Conservation (phyloP, 2,329 filamentous ascomycete genomes). For the Cladosporium colombiae region DNA sequence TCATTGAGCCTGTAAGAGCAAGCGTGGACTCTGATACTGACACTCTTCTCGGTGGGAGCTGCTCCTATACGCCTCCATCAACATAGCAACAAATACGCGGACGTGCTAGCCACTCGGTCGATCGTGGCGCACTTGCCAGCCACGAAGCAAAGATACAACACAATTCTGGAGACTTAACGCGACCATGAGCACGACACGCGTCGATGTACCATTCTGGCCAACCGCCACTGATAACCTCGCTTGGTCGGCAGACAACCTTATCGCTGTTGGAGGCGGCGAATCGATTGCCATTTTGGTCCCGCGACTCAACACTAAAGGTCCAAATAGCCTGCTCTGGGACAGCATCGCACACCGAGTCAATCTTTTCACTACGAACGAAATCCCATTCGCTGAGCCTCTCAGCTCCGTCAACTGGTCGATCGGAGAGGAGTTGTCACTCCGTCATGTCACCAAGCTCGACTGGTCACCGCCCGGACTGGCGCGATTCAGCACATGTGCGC, state of each 20-base stretch:
- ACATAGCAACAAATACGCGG: neutral
- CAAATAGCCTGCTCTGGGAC: slow-evolving; percentile 36
- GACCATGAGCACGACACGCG: slow-evolving; percentile 18
- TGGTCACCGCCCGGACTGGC: slow-evolving; percentile 61
- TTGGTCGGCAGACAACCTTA: slow-evolving; percentile 60
- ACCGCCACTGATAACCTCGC: slow-evolving; percentile 55
- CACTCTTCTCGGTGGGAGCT: neutral
- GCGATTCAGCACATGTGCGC: slow-evolving; percentile 54
- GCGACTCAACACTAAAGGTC: slow-evolving; percentile 31
- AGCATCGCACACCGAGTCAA: slow-evolving; percentile 50
- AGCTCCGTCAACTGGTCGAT: slow-evolving; percentile 53
- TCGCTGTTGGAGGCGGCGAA: slow-evolving; percentile 59
- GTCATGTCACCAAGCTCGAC: slow-evolving; percentile 50
- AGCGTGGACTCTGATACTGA: too few relatives aligned
- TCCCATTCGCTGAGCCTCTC: slow-evolving; percentile 48
- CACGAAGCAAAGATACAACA: neutral
- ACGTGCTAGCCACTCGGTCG: neutral
- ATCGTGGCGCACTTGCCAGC: neutral
- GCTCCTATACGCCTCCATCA: neutral
- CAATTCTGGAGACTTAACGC: neutral
- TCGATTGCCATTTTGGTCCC: slow-evolving; percentile 53
- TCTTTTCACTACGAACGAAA: slow-evolving; percentile 54
- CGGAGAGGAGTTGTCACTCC: slow-evolving; percentile 59
- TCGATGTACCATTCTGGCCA: slow-evolving; percentile 48
- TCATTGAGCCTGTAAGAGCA: neutral